Percentiles rank a stretch among this genome's conserved stretches.
These are phyloP conservation scores for Obelidium mucronatum DNA, from an alignment of 192 early-diverging fungal species.

Conservation along the genomic window DNA sequence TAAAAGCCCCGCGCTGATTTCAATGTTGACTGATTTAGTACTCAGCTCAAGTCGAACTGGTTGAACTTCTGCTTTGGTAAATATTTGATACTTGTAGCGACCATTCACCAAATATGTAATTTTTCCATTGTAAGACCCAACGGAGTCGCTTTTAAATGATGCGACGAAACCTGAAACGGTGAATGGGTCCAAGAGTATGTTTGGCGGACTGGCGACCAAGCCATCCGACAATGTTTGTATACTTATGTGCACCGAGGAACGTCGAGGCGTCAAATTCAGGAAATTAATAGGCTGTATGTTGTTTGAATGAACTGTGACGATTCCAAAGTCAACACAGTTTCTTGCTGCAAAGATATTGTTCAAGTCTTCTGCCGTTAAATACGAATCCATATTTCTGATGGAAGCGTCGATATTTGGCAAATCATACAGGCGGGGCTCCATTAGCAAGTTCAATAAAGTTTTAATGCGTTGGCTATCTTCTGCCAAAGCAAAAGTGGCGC, in stretches of 20 bases:
- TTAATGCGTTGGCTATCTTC: conserved; percentile 6
- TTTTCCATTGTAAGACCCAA: conserved; percentile 34
- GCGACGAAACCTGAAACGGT: conserved; percentile 47
- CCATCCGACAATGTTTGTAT: conserved; percentile 16
- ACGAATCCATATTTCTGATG: not conserved
- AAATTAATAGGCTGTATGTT: conserved; percentile 49
- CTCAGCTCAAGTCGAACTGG: conserved; percentile 40
- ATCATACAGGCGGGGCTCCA: not conserved
- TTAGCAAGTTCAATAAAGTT: not conserved
- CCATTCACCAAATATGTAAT: conserved; percentile 59
- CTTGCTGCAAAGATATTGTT: conserved; percentile 44
- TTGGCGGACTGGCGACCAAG: conserved; percentile 34
- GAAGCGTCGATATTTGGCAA: not conserved
- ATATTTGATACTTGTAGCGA: conserved; percentile 57
- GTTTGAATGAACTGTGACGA: conserved; percentile 51
- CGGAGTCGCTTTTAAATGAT: conserved; percentile 29
- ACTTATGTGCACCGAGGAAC: conserved; percentile 44
- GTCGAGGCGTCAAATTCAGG: conserved; percentile 46
- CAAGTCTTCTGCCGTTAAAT: conserved; percentile 47
- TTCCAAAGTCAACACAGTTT: conserved; percentile 46
- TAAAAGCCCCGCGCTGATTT: conserved; percentile 1
- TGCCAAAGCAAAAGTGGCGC: not conserved
- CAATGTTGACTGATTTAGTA: conserved; percentile 5
- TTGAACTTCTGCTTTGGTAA: conserved; percentile 39
- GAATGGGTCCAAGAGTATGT: conserved; percentile 42